Conservation (phyloP, 169 alveolate species). For the Pseudocohnilembus persalinus region DNA sequence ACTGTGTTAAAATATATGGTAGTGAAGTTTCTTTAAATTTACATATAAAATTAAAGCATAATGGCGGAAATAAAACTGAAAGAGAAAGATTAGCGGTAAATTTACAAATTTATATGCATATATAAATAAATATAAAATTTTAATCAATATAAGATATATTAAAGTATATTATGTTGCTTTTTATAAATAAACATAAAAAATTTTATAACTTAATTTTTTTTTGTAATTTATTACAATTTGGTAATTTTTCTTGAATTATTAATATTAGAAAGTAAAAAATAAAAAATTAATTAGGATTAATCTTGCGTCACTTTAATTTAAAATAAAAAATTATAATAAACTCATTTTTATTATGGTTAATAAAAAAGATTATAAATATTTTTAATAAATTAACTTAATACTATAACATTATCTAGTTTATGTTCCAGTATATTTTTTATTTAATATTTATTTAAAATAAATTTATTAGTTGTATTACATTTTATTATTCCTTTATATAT, state of each 20-base stretch:
- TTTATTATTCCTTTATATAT: too few relatives aligned
- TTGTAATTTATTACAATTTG: background rate
- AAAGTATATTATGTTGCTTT: background rate
- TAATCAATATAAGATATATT: background rate
- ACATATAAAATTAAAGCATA: constrained; percentile 72
- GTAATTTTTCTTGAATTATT: background rate
- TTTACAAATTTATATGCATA: too few relatives aligned
- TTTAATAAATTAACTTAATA: background rate
- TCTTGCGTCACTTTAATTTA: too few relatives aligned
- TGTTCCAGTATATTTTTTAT: too few relatives aligned
- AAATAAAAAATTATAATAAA: background rate
- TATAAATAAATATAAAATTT: background rate
- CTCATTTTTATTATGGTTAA: background rate
- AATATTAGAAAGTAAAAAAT: too few relatives aligned
- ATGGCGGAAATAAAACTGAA: constrained; percentile 60
- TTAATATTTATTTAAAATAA: too few relatives aligned
- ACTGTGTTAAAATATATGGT: constrained; percentile 69
- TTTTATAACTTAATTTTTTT: background rate
- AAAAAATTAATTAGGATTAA: too few relatives aligned
- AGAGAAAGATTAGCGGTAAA: constrained; percentile 61
- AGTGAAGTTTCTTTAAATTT: constrained; percentile 71
- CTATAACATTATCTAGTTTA: background rate
- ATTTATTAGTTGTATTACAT: too few relatives aligned
- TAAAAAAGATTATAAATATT: background rate
- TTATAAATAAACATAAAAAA: too few relatives aligned